Evolutionary conservation across 1,139 yeast species (phyloP).

Genomic region (Geotrichum phurueaensis): DNA sequence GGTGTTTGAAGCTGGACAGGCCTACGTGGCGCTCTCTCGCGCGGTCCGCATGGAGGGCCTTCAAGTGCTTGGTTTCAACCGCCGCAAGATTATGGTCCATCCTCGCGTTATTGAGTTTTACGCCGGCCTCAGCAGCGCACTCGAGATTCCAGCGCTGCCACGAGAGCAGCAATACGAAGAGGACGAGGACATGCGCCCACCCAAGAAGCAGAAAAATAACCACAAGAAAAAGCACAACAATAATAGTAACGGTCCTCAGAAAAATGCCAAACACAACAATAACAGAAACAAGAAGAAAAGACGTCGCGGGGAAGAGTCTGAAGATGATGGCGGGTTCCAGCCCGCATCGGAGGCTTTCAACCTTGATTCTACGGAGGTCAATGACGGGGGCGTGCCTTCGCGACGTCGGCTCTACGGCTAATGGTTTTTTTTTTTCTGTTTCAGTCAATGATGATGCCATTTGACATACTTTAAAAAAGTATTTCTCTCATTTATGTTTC

Average conservation of each 20-base stretch:
- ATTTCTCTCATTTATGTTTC: no score
- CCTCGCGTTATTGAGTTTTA: conserved; percentile 60
- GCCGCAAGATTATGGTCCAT: conserved; percentile 54
- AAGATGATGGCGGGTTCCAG: background rate
- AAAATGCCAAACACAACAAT: background rate
- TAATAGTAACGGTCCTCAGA: background rate
- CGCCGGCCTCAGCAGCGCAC: conserved; percentile 10
- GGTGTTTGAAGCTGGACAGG: conserved; percentile 90
- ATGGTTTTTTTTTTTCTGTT: background rate
- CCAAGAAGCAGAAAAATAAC: background rate
- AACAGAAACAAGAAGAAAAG: background rate
- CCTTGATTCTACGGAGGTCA: background rate
- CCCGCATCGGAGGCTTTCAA: background rate
- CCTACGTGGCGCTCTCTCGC: conserved; percentile 86
- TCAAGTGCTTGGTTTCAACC: conserved; percentile 67
- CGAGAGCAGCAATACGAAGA: background rate
- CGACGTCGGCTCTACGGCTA: background rate
- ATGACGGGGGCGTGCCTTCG: background rate
- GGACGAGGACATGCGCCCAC: background rate
- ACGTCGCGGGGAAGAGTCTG: background rate
- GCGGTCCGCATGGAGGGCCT: conserved; percentile 76
- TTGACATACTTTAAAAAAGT: no score
- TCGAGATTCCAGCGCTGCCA: conserved; percentile 8
- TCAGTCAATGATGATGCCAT: background rate
- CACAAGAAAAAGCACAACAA: background rate